Conservation (phyloP, 768 basidiomycete species). For the Mycena sanguinolenta region DNA sequence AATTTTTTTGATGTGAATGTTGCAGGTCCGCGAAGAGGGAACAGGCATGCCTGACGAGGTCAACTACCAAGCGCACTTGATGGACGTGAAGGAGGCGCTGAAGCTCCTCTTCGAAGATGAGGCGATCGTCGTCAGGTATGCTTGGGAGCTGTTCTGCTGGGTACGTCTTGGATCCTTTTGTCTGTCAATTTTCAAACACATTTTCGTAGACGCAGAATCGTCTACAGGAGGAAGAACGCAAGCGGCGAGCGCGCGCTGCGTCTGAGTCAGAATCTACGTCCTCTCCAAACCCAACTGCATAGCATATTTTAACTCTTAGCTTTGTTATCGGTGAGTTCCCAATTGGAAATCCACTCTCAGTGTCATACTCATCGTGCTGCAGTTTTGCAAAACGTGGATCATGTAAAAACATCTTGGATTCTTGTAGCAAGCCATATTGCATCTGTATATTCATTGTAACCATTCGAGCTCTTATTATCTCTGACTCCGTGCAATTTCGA, state of each 20-base stretch:
- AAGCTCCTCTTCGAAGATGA: slow-evolving; percentile 47
- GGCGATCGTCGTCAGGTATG: slow-evolving; percentile 51
- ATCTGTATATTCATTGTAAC: not conserved
- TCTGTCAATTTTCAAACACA: not conserved
- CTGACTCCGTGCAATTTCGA: no score
- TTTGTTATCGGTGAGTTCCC: not conserved
- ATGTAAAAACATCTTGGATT: slow-evolving; percentile 8
- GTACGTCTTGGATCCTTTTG: not conserved
- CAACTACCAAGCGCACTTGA: slow-evolving; percentile 58
- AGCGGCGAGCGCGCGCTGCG: not conserved
- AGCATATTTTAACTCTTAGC: not conserved
- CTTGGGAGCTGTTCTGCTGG: slow-evolving; percentile 42
- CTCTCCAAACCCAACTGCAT: not conserved
- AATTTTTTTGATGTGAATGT: not conserved
- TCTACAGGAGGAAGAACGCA: not conserved
- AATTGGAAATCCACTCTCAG: no score
- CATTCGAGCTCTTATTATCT: not conserved
- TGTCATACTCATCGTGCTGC: not conserved
- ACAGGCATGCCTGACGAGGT: slow-evolving; percentile 74
- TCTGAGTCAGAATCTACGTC: not conserved
- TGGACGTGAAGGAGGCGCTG: slow-evolving; percentile 61
- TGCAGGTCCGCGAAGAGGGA: slow-evolving; percentile 58
- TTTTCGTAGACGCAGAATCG: not conserved
- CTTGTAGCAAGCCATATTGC: slow-evolving; percentile 12
- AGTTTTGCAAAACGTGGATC: slow-evolving; percentile 1